Evolutionary conservation across 495 filamentous ascomycete genomes (phyloP).

Genomic region (Penicillium cinerascens): DNA sequence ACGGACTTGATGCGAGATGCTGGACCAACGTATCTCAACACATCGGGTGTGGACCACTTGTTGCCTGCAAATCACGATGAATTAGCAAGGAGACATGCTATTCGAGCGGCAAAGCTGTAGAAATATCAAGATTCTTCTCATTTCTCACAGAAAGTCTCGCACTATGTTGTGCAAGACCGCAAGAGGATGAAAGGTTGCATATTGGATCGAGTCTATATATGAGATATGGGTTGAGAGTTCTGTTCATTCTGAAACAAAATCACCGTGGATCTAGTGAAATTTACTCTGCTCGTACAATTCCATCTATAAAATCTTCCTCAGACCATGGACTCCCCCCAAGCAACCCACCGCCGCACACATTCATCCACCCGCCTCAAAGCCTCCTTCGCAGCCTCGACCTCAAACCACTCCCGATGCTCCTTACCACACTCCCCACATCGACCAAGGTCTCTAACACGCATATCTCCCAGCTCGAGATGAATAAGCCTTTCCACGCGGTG

Average conservation of each 20-base stretch:
- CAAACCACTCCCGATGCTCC: conserved; percentile 95
- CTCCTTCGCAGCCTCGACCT: conserved; percentile 70
- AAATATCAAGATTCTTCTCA: neutral
- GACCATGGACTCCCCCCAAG: conserved; percentile 59
- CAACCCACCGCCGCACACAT: conserved; percentile 79
- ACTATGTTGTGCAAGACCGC: no score
- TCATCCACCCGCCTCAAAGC: conserved; percentile 77
- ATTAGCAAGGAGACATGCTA: neutral
- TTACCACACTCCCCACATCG: conserved; percentile 77
- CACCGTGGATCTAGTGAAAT: neutral
- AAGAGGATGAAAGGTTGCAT: no score
- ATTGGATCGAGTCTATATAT: no score
- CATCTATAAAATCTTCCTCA: neutral
- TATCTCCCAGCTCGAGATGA: conserved; percentile 77
- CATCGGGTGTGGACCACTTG: conserved; percentile 57
- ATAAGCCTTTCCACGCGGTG: conserved; percentile 89
- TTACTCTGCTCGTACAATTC: neutral
- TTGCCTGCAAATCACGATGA: conserved; percentile 1
- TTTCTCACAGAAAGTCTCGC: neutral
- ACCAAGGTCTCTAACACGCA: conserved; percentile 63
- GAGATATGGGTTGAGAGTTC: neutral
- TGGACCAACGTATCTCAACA: conserved; percentile 61
- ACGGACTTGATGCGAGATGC: conserved; percentile 57
- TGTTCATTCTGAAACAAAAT: neutral
- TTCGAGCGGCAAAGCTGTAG: neutral